A percentile compares a stretch with the other conserved stretches of the same genome.
phyloP scores from a whole-genome alignment of 129 eudicot species.

The Lactuca sativa region DNA sequence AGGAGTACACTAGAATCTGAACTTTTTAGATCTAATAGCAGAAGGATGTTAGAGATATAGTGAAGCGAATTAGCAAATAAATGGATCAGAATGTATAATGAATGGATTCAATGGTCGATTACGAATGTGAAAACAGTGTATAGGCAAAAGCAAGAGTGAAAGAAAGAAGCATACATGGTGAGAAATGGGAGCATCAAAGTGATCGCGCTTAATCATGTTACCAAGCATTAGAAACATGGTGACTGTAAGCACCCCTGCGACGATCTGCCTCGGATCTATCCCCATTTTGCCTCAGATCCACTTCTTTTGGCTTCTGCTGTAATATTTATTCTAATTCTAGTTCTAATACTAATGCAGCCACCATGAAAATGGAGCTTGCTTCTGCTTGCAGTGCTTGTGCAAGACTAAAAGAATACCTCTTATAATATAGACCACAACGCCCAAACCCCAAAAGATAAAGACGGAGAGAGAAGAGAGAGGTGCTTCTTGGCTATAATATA shows the following conservation, averaged over 20 bases:
- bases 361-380: background rate
- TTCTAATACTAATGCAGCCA: background rate
- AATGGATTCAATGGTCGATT: too few species aligned
- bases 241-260: constrained; percentile 85
- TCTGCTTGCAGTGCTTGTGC: too few species aligned
- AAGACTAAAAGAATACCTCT: too few species aligned
- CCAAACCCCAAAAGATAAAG: background rate
- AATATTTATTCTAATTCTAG: background rate
- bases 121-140: background rate
- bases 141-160: background rate
- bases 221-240: constrained; percentile 98
- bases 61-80: background rate
- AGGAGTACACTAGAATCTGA: background rate
- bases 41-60: background rate
- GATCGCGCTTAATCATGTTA: constrained; percentile 86
- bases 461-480: background rate
- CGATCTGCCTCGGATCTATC: constrained; percentile 84
- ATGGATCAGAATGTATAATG: background rate
- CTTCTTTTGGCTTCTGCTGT: background rate
- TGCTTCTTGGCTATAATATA: background rate
- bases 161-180: constrained; percentile 34
- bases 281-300: constrained; percentile 53
- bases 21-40: background rate
- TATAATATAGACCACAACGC: constrained; percentile 1
- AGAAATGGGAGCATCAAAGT: constrained; percentile 59